Evolutionary conservation across 2,329 filamentous ascomycete species (phyloP).

Genomic region (Colletotrichum sp.): DNA sequence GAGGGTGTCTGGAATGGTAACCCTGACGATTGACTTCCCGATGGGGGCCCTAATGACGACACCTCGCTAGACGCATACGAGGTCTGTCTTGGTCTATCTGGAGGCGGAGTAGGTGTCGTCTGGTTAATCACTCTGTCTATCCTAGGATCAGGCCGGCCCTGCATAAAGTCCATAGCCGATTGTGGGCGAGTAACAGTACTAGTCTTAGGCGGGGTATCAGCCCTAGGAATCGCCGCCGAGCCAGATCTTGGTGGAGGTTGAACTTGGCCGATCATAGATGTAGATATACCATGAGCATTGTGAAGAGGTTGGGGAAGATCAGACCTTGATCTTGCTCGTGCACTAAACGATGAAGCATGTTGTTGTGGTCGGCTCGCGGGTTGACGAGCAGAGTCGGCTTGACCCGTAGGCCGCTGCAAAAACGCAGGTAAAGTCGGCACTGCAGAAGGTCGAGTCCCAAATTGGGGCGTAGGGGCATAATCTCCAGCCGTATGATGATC

Average conservation of each 20-base stretch:
- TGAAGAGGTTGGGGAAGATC: background rate
- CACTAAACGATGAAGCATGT: background rate
- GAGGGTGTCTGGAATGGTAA: constrained; percentile 31
- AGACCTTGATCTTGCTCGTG: background rate
- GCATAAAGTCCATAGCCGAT: background rate
- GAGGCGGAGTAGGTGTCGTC: background rate
- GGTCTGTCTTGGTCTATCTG: background rate
- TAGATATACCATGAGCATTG: background rate
- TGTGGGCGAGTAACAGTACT: background rate
- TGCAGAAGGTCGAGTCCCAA: background rate
- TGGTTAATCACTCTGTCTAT: background rate
- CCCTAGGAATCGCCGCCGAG: background rate
- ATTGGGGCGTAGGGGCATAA: background rate
- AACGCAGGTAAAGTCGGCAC: background rate
- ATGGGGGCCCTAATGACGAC: constrained; percentile 30
- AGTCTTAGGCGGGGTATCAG: background rate
- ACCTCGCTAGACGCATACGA: constrained; percentile 23
- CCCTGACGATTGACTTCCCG: constrained; percentile 29
- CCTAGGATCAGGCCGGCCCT: background rate
- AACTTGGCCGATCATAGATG: background rate
- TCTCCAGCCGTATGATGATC: background rate
- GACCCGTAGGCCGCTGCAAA: background rate
- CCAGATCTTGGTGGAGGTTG: background rate
- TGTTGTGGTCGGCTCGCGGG: background rate
- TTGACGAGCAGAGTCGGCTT: background rate